Evolutionary conservation across 2,329 filamentous ascomycete species (phyloP).

Genomic region (Dactylonectria macrodidyma): DNA sequence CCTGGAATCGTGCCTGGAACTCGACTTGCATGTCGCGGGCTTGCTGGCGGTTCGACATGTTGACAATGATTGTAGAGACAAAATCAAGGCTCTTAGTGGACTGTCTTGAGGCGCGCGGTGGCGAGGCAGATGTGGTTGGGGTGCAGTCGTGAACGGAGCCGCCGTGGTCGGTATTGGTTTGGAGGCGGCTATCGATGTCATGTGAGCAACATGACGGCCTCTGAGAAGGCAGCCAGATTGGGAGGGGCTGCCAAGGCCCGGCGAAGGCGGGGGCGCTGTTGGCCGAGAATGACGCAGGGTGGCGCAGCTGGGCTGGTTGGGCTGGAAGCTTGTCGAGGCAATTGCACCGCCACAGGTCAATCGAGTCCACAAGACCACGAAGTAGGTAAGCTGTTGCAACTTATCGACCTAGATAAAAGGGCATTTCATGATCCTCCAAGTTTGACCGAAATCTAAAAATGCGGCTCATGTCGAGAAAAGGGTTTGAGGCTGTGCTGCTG

Average conservation of each 20-base stretch:
- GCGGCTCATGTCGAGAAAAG: too few species aligned
- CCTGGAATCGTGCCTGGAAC: slow-evolving; percentile 75
- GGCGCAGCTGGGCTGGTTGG: slow-evolving; percentile 1
- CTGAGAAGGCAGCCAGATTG: slow-evolving; percentile 10
- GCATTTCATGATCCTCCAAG: too few species aligned
- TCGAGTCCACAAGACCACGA: background rate
- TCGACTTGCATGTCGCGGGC: slow-evolving; percentile 75
- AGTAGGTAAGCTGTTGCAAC: too few species aligned
- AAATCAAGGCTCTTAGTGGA: too few species aligned
- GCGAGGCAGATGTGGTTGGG: background rate
- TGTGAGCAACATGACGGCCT: slow-evolving; percentile 40
- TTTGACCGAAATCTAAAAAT: too few species aligned
- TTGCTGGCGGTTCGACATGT: slow-evolving; percentile 72
- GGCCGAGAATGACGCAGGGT: slow-evolving; percentile 14
- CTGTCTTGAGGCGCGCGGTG: background rate
- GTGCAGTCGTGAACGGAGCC: background rate
- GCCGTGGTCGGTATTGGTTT: slow-evolving; percentile 11
- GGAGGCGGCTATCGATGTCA: slow-evolving; percentile 36
- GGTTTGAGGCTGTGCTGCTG: too few species aligned
- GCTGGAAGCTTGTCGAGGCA: background rate
- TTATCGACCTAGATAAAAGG: too few species aligned
- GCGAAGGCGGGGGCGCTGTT: slow-evolving; percentile 28
- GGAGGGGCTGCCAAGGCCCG: background rate
- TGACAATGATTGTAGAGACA: slow-evolving; percentile 31
- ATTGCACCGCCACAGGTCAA: slow-evolving; percentile 20